A percentile compares a stretch with the other conserved stretches of the same genome.
These are phyloP conservation scores for Termitomyces bulborhizus DNA, from an alignment of 768 basidiomycete genomes.

Conservation along the genomic window DNA sequence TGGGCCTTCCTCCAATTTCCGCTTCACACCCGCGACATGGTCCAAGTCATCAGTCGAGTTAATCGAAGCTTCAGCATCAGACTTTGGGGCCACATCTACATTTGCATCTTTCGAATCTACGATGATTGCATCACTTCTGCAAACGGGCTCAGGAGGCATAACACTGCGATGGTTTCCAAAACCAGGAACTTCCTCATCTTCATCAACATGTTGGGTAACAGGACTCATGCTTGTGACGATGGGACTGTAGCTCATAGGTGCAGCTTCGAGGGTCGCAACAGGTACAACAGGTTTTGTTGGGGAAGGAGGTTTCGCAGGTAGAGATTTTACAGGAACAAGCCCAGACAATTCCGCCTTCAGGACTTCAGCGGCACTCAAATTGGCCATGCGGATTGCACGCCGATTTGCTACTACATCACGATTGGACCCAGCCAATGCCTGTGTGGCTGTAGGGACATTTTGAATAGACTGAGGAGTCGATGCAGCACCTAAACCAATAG, in stretches of 20 bases:
- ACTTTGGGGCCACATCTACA: slow-evolving; percentile 26
- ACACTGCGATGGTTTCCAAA: slow-evolving; percentile 22
- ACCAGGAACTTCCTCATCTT: slow-evolving; percentile 31
- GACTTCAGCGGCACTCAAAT: slow-evolving; percentile 92
- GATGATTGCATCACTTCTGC: slow-evolving; percentile 14
- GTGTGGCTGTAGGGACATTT: slow-evolving; percentile 54
- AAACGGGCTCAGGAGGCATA: slow-evolving; percentile 3
- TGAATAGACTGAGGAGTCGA: slow-evolving; percentile 52
- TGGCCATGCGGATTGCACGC: slow-evolving; percentile 88
- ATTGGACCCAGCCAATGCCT: slow-evolving; percentile 82
- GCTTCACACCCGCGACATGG: slow-evolving; percentile 30
- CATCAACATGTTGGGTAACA: slow-evolving; percentile 11
- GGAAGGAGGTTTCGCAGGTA: slow-evolving; percentile 30
- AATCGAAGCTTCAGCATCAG: slow-evolving; percentile 21
- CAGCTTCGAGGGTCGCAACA: slow-evolving; percentile 22
- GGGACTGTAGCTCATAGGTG: slow-evolving; percentile 22
- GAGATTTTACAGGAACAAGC: slow-evolving; percentile 39
- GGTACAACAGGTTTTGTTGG: slow-evolving; percentile 19
- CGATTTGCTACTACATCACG: slow-evolving; percentile 87
- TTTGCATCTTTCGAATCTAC: slow-evolving; percentile 18
- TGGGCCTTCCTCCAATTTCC: slow-evolving; percentile 43
- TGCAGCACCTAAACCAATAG: slow-evolving; percentile 67
- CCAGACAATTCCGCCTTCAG: slow-evolving; percentile 85
- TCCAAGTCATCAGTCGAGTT: slow-evolving; percentile 14
- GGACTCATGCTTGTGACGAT: not conserved